Evolutionary conservation across 208 protist genomes (phyloP), one percentile per base, ranked within the genome.

Genomic region (Angomonas deanei): DNA sequence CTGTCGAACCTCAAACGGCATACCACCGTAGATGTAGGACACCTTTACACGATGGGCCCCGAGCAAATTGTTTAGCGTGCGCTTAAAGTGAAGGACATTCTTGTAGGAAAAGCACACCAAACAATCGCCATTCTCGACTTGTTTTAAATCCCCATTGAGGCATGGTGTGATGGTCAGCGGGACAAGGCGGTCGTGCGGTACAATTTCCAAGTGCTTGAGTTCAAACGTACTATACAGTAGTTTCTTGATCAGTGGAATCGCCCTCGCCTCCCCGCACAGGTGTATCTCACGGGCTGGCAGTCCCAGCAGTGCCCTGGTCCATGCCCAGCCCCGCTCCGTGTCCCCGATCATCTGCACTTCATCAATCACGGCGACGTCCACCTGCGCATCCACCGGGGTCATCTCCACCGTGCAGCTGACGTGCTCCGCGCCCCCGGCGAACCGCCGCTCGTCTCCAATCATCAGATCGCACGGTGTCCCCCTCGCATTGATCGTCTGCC

Each of bases 341-440:
- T 97, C 90, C 10, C 63, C 78, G 30, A 98, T 85, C 69, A 98
- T 92, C 80, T 98, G 97, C n/a, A 98, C 82, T 70, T 98, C 93
- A 64, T 98, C 93, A 60, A 98, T 92, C 11, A 97, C 90, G 13
- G 70, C 91, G 6, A 97, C 89, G 55, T 98, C 91, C 27, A 93
- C 75, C 10, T 68, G 56, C 32, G 81, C 49, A 62, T 91, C 82
- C 4, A 93, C 42, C 10, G 82, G 85, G 17, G 76, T 80, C 96
- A 97, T 97, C 72, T 95, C 89, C 1, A 97, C 81, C 13, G 92
- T 97, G 74, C 90, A 97, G 17, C 87, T 74, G 31, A 94, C 81
- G 71, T 97, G 92, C 66, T 89, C 80, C 17, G 86, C 78, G 0
- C 67, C 82, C 0, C 83, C 85, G 32, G 78, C 78, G 49, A 88